phyloP scores from a whole-genome alignment of 805 yeast species.

The Suhomyces sp. region DNA sequence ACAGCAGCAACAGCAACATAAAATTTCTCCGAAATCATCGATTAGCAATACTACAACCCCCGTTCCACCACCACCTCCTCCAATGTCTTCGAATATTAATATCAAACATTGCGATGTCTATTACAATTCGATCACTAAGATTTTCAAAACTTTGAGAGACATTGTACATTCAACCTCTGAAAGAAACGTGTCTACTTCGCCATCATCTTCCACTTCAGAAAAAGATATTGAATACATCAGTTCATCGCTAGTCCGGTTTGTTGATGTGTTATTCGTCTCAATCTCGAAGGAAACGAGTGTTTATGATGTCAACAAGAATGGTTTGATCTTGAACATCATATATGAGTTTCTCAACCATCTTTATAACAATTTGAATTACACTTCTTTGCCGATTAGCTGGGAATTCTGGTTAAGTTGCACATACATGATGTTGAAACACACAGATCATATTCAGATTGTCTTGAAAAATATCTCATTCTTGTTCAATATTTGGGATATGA shows the following conservation, averaged over 20 bases:
- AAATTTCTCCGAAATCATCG: constrained; percentile 4
- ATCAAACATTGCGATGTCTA: constrained; percentile 32
- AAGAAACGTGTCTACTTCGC: neutral
- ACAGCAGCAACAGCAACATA: constrained; percentile 5
- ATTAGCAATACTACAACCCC: constrained; percentile 9
- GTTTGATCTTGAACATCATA: constrained; percentile 39
- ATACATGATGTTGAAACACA: constrained; percentile 53
- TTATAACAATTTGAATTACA: constrained; percentile 19
- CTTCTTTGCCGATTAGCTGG: constrained; percentile 55
- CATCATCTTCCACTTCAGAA: constrained; percentile 1
- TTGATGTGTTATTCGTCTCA: constrained; percentile 35
- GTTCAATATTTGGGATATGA: constrained; percentile 71
- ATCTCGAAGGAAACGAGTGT: constrained; percentile 38
- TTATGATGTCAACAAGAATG: constrained; percentile 38
- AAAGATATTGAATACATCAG: constrained; percentile 25
- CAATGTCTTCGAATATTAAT: constrained; percentile 5
- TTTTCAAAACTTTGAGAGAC: constrained; percentile 40
- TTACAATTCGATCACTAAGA: constrained; percentile 39
- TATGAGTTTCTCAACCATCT: constrained; percentile 40
- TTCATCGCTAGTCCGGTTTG: constrained; percentile 14
- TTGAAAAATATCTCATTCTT: constrained; percentile 63
- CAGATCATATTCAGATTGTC: constrained; percentile 62
- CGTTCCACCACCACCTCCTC: constrained; percentile 10
- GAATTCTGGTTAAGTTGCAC: constrained; percentile 69
- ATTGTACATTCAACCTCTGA: constrained; percentile 21